A percentile compares a stretch with the other conserved stretches of the same genome.
Evolutionary conservation across 306 rosid genomes (phyloP).

Genomic region (Carpinus fangiana): DNA sequence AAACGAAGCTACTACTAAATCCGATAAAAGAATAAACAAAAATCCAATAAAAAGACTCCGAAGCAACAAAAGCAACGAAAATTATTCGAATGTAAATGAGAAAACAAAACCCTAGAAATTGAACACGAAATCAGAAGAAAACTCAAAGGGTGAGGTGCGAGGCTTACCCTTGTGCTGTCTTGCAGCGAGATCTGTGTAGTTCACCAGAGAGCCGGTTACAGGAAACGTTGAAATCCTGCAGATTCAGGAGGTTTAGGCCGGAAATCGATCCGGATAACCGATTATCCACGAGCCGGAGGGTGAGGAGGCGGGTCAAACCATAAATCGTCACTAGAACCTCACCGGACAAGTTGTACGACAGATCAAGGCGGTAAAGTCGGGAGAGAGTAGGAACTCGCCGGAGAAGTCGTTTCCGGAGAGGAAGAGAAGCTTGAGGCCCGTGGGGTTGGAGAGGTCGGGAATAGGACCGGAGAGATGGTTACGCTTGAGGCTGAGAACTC

Average conservation of each 20-base stretch:
- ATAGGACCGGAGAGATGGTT: conserved; percentile 66
- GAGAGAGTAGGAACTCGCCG: conserved; percentile 60
- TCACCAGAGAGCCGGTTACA: conserved; percentile 55
- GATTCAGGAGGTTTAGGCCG: conserved; percentile 38
- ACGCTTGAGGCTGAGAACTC: conserved; percentile 72
- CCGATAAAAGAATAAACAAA: neutral
- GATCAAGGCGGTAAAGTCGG: conserved; percentile 80
- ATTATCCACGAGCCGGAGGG: conserved; percentile 64
- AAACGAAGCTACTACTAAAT: neutral
- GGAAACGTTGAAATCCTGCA: conserved; percentile 70
- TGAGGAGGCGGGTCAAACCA: conserved; percentile 57
- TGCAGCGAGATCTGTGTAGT: conserved; percentile 45
- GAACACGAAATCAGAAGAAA: neutral
- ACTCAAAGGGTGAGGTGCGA: neutral
- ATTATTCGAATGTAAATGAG: neutral
- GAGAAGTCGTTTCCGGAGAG: conserved; percentile 64
- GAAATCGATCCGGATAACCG: conserved; percentile 55
- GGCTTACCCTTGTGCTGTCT: neutral
- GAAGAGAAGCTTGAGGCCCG: conserved; percentile 58
- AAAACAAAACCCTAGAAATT: neutral
- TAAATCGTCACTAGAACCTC: conserved; percentile 47
- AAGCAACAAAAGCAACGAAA: neutral
- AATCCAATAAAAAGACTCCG: neutral
- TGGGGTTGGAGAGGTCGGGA: conserved; percentile 63
- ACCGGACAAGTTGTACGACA: conserved; percentile 63